phyloP scores from a whole-genome alignment of 305 asterid genomes.

The Fraxinus floribunda region DNA sequence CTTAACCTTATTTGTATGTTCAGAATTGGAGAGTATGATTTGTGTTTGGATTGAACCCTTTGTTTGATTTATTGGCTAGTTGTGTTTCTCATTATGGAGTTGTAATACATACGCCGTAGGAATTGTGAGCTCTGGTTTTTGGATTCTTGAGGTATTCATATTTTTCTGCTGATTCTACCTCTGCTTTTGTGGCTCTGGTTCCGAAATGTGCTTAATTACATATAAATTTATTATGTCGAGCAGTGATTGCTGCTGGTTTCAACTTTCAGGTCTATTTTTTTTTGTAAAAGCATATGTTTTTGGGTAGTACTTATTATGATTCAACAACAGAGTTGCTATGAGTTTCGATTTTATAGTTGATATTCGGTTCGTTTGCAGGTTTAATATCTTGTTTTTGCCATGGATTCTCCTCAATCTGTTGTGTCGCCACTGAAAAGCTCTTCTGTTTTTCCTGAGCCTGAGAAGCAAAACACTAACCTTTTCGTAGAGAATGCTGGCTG shows the following conservation, averaged over 20 bases:
- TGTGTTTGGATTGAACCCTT: not conserved
- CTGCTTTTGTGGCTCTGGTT: conserved; percentile 12
- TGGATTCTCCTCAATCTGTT: conserved; percentile 92
- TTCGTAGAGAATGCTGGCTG: conserved; percentile 33
- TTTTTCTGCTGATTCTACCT: conserved; percentile 12
- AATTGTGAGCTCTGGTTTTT: conserved; percentile 20
- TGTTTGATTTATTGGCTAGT: not conserved
- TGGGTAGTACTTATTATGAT: not conserved
- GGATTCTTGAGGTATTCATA: conserved; percentile 23
- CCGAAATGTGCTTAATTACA: not conserved
- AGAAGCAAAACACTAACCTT: conserved; percentile 48
- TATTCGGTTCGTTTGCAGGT: conserved; percentile 27
- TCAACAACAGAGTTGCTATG: not conserved
- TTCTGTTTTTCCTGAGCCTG: conserved; percentile 43
- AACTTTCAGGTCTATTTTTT: not conserved
- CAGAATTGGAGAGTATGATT: not conserved
- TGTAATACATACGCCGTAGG: not conserved
- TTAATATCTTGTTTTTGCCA: conserved; percentile 27
- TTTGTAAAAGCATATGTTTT: not conserved
- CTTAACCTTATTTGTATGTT: conserved; percentile 7
- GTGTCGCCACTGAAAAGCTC: conserved; percentile 71
- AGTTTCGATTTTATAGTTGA: conserved; percentile 2
- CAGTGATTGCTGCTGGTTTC: not conserved
- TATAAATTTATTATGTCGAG: not conserved
- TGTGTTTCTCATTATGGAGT: not conserved